Conservation (phyloP, 164 flowering plant species). For the Akebia trifoliata region DNA sequence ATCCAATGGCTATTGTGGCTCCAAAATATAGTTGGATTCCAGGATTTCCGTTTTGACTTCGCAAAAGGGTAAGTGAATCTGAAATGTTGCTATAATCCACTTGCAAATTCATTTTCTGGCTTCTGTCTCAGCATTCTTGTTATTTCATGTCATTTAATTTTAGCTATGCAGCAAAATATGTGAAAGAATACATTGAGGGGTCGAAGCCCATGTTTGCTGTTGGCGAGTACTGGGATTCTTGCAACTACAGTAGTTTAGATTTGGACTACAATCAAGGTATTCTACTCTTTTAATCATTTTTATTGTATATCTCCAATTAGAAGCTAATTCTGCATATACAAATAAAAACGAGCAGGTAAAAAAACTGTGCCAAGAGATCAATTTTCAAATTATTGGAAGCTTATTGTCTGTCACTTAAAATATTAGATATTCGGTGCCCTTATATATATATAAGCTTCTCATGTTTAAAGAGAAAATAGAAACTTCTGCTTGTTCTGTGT, state of each 20-base stretch:
- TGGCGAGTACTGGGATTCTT: slow-evolving; percentile 96
- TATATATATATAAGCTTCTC: too few species aligned
- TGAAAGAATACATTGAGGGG: slow-evolving; percentile 72
- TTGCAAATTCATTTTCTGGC: slow-evolving; percentile 3
- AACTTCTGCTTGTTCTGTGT: too few species aligned
- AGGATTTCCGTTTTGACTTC: slow-evolving; percentile 97
- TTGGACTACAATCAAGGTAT: slow-evolving; percentile 94
- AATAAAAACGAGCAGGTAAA: neutral
- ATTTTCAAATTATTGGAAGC: too few species aligned
- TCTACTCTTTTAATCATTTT: neutral
- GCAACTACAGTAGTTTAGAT: slow-evolving; percentile 50
- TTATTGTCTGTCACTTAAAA: too few species aligned
- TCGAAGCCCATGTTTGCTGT: slow-evolving; percentile 82
- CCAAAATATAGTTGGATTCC: slow-evolving; percentile 63
- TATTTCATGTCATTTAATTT: slow-evolving; percentile 3
- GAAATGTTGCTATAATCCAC: neutral
- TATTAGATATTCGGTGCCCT: too few species aligned
- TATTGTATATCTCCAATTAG: neutral
- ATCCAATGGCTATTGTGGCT: slow-evolving; percentile 78
- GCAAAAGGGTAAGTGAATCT: slow-evolving; percentile 65
- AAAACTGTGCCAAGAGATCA: neutral
- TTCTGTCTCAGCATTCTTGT: slow-evolving; percentile 5
- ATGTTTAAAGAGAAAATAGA: too few species aligned
- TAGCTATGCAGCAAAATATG: slow-evolving; percentile 85
- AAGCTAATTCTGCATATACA: neutral